Base-by-base conservation (phyloP, 345 rosid species). In the Isatis tinctoria region DNA sequence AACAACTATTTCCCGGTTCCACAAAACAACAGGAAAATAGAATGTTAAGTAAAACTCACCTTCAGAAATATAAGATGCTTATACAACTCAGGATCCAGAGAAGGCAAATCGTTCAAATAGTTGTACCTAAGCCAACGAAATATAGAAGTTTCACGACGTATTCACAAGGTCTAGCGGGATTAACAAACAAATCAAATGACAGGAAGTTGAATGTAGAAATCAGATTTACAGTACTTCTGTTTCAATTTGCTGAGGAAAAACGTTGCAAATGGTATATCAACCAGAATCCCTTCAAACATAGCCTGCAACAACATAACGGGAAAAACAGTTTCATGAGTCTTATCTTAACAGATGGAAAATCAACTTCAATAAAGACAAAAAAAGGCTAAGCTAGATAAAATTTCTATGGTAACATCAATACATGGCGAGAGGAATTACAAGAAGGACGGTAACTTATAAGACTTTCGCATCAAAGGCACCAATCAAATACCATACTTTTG, bases 211-310 rank as follows among this genome's bases (percentile, higher is more conserved):
- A 17, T 59, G 43, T 47, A 41, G 72, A 68, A 47, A 41, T 65
- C 58, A 58, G 40, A 53, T 28, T 57, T 32, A 69, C 32, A 18
- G 61, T 88, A 95, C 99, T 92, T 95, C 53, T 83, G 96, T 72
- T 92, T 95, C 76, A 95, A 77, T 83, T 95, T 95, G 94, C 98
- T 95, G 88, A 95, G 85, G 86, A 95, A 95, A 88, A 95, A 95
- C 53, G 98, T 90, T 56, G 99, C 97, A 72, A 95, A 95, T 66
- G 99, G 99, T 72, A 95, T 88, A 74, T 95, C 99, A 80, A 95
- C 98, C 43, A 95, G 91, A 85, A 95, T 92, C 67, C 99, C 97
- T 87, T 95, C 99, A 84, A 88, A 95, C 97, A 95, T 90, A 48
- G 98, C 98, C 99, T 95, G 84, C 83, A 85, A 51, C 75, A 69